phyloP scores from a whole-genome alignment of 2,329 filamentous ascomycete genomes.

The Colletotrichum tropicicola region DNA sequence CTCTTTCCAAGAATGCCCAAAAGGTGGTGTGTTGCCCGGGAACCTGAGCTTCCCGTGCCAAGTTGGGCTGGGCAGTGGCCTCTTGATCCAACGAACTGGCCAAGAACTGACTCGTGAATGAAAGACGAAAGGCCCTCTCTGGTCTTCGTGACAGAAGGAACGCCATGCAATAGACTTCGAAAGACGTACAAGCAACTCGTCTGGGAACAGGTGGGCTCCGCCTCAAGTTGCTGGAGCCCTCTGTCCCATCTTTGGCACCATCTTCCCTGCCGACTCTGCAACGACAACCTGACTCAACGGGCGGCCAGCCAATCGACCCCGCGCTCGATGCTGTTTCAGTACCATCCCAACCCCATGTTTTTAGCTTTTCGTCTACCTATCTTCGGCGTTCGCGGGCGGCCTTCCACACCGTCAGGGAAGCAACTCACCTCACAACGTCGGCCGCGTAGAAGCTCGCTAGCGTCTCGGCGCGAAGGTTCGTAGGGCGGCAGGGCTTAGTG shows the following conservation, averaged over 20 bases:
- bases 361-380: conserved; percentile 13
- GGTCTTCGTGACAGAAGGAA: not conserved
- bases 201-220: not conserved
- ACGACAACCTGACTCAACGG: conserved; percentile 5
- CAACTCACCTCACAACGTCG: not conserved
- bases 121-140: not conserved
- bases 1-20: not conserved
- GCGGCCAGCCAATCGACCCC: not conserved
- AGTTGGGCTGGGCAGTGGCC: not conserved
- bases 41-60: not conserved
- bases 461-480: not conserved
- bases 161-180: not conserved
- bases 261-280: conserved; percentile 20
- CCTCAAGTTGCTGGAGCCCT: conserved; percentile 22
- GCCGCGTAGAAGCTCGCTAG: not conserved
- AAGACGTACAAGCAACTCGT: not conserved
- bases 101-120: conserved; percentile 7
- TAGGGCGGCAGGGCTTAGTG: conserved; percentile 12
- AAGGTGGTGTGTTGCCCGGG: not conserved
- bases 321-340: conserved; percentile 10
- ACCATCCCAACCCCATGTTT: conserved; percentile 2
- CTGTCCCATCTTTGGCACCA: conserved; percentile 12
- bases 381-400: not conserved
- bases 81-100: not conserved
- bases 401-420: not conserved